Evolutionary conservation across 2,329 filamentous ascomycete species (phyloP).

Genomic region (Verruconis gallopava): DNA sequence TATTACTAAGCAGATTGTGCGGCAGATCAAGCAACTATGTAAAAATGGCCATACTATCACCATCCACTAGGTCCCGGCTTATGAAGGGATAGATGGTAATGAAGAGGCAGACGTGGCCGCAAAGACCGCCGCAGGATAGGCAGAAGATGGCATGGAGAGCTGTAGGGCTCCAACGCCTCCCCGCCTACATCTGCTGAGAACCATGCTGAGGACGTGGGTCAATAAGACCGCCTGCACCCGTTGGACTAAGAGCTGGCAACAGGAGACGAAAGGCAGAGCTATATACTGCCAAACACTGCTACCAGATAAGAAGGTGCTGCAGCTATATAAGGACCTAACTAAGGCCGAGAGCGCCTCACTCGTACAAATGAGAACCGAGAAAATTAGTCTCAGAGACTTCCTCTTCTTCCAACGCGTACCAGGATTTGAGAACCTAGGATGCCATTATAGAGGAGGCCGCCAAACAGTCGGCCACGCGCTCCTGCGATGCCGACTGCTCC

Average conservation of each 20-base stretch:
- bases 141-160: conserved; percentile 7
- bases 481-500: conserved; percentile 20
- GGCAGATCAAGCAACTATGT: conserved; percentile 11
- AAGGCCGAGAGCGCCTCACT: conserved; percentile 18
- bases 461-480: conserved; percentile 21
- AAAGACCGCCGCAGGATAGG: conserved; percentile 13
- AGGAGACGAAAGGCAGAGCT: conserved; percentile 14
- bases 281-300: conserved; percentile 14
- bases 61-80: conserved; percentile 13
- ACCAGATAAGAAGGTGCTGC: conserved; percentile 10
- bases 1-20: conserved; percentile 16
- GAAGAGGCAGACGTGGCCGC: conserved; percentile 13
- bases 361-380: conserved; percentile 18
- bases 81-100: conserved; percentile 14
- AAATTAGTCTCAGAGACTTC: conserved; percentile 18
- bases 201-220: conserved; percentile 11
- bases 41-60: neutral
- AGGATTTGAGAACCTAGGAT: conserved; percentile 19
- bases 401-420: conserved; percentile 20
- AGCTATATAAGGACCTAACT: conserved; percentile 11
- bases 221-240: conserved; percentile 14
- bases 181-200: conserved; percentile 11
- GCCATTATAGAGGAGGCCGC: conserved; percentile 13
- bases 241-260: conserved; percentile 14
- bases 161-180: conserved; percentile 10